Percentiles rank a stretch among this genome's conserved stretches.
Conservation (phyloP, 441 rosid genomes). For the Biscutella laevigata region DNA sequence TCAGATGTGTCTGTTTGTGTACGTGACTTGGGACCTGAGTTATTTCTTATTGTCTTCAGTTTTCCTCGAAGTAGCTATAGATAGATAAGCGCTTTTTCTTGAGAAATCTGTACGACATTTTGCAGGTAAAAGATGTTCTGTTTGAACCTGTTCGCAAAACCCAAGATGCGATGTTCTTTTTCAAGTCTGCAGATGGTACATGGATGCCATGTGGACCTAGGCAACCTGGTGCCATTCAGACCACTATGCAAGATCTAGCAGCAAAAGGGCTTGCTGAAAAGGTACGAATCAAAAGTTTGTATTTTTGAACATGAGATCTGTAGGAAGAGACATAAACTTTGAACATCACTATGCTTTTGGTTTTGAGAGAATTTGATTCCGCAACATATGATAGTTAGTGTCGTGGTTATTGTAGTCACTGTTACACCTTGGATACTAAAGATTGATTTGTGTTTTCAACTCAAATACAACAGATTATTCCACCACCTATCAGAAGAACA, state of each 20-base stretch:
- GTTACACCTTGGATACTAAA: neutral
- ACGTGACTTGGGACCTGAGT: conserved; percentile 29
- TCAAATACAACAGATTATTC: conserved; percentile 60
- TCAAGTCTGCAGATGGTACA: conserved; percentile 53
- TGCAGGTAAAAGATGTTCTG: conserved; percentile 91
- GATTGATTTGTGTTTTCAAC: neutral
- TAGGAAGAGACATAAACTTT: neutral
- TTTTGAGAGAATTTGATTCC: neutral
- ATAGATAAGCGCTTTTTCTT: neutral
- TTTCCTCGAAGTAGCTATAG: neutral
- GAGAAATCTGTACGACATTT: neutral
- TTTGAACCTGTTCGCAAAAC: conserved; percentile 98
- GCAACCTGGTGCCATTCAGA: conserved; percentile 80
- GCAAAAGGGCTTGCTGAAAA: conserved; percentile 61
- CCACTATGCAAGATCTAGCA: conserved; percentile 87
- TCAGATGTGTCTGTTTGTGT: conserved; percentile 98
- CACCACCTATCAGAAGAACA: conserved; percentile 73
- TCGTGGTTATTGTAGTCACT: neutral
- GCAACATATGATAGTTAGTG: neutral
- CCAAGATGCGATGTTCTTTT: conserved; percentile 94
- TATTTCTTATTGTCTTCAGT: neutral
- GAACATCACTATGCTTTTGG: neutral
- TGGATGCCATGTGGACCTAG: conserved; percentile 97
- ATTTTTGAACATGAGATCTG: too few relatives aligned
- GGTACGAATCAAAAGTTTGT: conserved; percentile 31